Evolutionary conservation across 2,329 filamentous ascomycete species (phyloP), one percentile per base, ranked within the genome.

Genomic region (Ceratocystis variospora): DNA sequence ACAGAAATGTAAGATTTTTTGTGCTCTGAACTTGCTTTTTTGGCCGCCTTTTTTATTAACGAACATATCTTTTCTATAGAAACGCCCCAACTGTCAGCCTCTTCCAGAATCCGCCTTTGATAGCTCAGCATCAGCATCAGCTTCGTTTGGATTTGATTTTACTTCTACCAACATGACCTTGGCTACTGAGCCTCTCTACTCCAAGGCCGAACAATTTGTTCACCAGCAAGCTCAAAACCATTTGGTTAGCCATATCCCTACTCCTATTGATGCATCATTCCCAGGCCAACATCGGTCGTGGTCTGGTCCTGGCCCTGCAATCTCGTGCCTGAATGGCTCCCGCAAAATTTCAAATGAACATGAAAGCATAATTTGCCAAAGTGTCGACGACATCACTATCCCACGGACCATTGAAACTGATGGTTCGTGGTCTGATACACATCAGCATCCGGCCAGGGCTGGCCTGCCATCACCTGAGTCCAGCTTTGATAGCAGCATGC

Each of bases 221-320:
- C 61, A 63, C 22, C 66, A 66, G 19, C 57, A 22, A 5, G 25
- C 37, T 7, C 53, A 44, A 41, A 44, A 50, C 57, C 31, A 75
- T 5, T 37, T 48, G 59, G 75, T 75, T 22, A 77, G 78, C 67
- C 80, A 82, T 61, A 79, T 84, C 73, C 82, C 82, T 1, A 84
- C 83, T 1, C 82, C 82, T 1, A 83, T 84, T n/a, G 79, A 84
- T 69, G 79, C 80, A 68, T 81, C 75, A 63, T 85, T 85, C 71
- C 81, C 84, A 71, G 76, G 83, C 28, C 55, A 59, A 25, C 77
- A 80, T 66, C 37, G 37, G 6, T 59, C 33, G 6, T 25, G 22
- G 50, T 81, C n/a, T 79, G 79, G 69, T 78, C 77, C 69, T 78
- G 79, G 73, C 22, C 69, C 70, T 70, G 76, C 62, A 10, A 64